Evolutionary conservation across 176 grass and related monocot species (phyloP).

Genomic region (Triticum urartu): DNA sequence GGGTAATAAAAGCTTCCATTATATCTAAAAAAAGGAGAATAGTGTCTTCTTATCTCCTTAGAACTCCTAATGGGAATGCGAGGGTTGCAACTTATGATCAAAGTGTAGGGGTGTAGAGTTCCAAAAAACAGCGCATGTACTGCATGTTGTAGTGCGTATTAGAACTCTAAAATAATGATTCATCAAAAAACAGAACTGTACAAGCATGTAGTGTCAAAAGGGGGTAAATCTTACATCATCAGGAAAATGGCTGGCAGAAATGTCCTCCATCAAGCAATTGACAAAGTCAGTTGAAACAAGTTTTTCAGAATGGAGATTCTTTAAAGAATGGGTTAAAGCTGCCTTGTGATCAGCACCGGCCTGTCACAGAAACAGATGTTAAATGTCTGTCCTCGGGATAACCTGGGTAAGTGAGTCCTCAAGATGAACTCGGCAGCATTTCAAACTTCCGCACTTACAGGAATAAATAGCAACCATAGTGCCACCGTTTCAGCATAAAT

Average conservation of each 20-base stretch:
- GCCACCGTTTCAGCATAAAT: background rate
- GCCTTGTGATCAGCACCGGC: background rate
- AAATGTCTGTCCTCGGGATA: background rate
- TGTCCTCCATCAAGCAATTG: background rate
- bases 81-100: too few relatives aligned
- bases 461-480: background rate
- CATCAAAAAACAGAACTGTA: background rate
- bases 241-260: background rate
- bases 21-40: too few relatives aligned
- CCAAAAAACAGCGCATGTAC: too few relatives aligned
- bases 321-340: background rate
- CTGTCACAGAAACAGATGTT: constrained; percentile 9
- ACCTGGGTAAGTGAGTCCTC: background rate
- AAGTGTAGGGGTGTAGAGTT: too few relatives aligned
- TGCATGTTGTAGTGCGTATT: too few relatives aligned
- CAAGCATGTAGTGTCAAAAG: background rate
- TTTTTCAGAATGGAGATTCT: background rate
- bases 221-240: background rate
- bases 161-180: too few relatives aligned
- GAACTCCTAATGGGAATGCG: too few relatives aligned
- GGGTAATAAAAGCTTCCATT: too few relatives aligned
- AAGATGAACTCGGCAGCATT: background rate
- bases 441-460: background rate
- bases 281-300: background rate
- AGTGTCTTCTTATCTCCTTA: too few relatives aligned